A percentile compares a stretch with the other conserved stretches of the same genome.
phyloP scores from a whole-genome alignment of 1,284 basidiomycete species.

The Sanghuangporus baumii region DNA sequence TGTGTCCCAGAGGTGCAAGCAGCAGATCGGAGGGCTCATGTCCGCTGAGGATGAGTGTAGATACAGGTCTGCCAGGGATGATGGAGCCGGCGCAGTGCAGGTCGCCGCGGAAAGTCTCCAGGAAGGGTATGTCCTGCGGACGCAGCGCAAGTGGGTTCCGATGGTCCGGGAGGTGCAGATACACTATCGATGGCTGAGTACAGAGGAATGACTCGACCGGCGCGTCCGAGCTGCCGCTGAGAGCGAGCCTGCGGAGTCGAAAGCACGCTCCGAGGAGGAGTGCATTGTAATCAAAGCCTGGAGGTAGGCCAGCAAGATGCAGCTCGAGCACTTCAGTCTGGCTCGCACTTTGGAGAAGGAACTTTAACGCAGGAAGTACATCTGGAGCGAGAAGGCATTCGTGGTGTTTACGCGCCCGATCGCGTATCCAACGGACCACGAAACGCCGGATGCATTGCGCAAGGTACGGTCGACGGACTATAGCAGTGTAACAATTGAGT shows the following conservation, averaged over 20 bases:
- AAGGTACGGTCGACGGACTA: conserved; percentile 41
- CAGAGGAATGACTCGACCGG: conserved; percentile 40
- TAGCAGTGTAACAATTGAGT: conserved; percentile 45
- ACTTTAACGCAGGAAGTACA: conserved; percentile 23
- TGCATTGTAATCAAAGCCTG: conserved; percentile 22
- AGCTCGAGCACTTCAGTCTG: conserved; percentile 52
- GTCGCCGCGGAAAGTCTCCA: conserved; percentile 53
- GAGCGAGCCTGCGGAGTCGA: conserved; percentile 42
- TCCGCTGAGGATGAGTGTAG: conserved; percentile 48
- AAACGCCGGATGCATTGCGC: conserved; percentile 39
- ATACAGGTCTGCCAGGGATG: conserved; percentile 54
- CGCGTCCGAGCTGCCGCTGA: conserved; percentile 40
- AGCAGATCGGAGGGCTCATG: conserved; percentile 47
- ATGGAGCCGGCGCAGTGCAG: conserved; percentile 51
- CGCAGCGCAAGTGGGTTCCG: conserved; percentile 33
- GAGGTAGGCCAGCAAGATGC: conserved; percentile 37
- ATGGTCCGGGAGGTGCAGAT: conserved; percentile 48
- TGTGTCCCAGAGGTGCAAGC: conserved; percentile 43
- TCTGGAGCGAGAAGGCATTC: conserved; percentile 27
- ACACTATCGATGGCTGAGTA: conserved; percentile 35
- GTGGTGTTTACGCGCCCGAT: conserved; percentile 25
- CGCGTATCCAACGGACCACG: conserved; percentile 42
- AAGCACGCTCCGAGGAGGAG: conserved; percentile 28
- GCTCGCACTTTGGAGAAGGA: conserved; percentile 9
- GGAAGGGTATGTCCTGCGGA: conserved; percentile 36